phyloP scores from a whole-genome alignment of 2,329 filamentous ascomycete species.

The Fusarium globosum region DNA sequence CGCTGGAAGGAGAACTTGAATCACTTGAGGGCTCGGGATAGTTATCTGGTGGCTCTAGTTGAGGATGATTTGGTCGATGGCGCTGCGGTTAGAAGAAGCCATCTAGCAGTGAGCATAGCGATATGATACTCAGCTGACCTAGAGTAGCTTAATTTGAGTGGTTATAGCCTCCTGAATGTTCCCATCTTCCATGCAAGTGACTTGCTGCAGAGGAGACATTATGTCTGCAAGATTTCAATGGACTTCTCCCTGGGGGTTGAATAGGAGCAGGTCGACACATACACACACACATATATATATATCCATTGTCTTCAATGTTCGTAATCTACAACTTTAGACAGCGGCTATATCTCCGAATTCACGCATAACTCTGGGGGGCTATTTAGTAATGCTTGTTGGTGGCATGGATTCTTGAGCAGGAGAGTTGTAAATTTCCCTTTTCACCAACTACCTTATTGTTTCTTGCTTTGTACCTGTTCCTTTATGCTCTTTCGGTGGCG shows the following conservation, averaged over 20 bases:
- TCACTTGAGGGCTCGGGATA: conserved; percentile 1
- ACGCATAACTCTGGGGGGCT: not conserved
- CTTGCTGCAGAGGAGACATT: not conserved
- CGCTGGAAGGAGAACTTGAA: not conserved
- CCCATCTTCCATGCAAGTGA: not conserved
- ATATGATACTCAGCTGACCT: conserved; percentile 26
- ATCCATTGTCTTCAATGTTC: not conserved
- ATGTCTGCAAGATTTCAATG: conserved; percentile 1
- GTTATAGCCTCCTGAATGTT: conserved; percentile 27
- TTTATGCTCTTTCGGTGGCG: not conserved
- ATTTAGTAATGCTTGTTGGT: not conserved
- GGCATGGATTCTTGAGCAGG: not conserved
- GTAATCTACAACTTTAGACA: not conserved
- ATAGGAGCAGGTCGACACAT: not conserved
- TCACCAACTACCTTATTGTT: not conserved
- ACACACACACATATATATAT: not conserved
- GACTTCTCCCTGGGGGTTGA: not conserved
- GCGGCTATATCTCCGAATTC: not conserved
- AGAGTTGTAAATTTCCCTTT: not conserved
- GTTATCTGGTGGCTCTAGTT: conserved; percentile 22
- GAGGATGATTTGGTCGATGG: conserved; percentile 24
- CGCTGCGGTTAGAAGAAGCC: conserved; percentile 12
- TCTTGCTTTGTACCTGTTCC: not conserved
- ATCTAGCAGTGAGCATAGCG: conserved; percentile 23
- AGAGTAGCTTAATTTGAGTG: conserved; percentile 40